Base-by-base conservation (phyloP, 192 early-diverging fungal genomes). In the Funneliformis geosporum region DNA sequence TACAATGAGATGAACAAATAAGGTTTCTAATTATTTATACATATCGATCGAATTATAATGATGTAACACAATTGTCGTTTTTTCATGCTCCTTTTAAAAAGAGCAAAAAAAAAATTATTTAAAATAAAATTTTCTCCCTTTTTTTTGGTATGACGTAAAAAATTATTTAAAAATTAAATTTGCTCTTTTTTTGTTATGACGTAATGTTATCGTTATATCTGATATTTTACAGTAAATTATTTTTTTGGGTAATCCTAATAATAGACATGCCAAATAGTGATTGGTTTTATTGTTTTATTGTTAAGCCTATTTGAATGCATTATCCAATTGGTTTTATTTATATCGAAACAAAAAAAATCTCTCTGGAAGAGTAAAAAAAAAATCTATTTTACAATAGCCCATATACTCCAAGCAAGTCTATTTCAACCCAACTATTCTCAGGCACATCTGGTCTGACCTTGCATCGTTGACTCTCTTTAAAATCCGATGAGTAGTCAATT, bases 311-410 rank as follows among this genome's bases (percentile, higher is more conserved):
- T 25, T 74, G 73, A 47, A 72, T 72, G 73, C 23, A 9, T 33
- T 21, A 55, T 60, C 33, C 73, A 74, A 74, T 74, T 74, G 73
- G 73, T 74, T 38, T 74, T 47, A 28, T 38, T 60, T 74, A 39
- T 33, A 74, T 25, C 11, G 55, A 59, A 73, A n/a, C n/a, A n/a
- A n/a, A n/a, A n/a, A n/a, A 38, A 74, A 55, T 60, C 50, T 74
- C 50, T 55, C 73, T 60, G 73, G 47, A 39, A 74, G 50, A 74
- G 55, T 67, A 50, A 74, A 60, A 60, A 55, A 18, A 14, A 21
- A 12, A 21, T 14, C 5, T 74, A 8, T 74, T 60, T 33, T 33
- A 60, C 14, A 12, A 8, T 38, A 50, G 25, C 25, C 8, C 5
- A 14, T 6, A 60, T 38, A 21, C 25, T 27, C 21, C 42, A 46